phyloP scores from a whole-genome alignment of 805 yeast species.

The fission yeast (Schizosaccharomyces pombe) region ASM294v3 CU329670.1:590001-590500 shows the following conservation, averaged over 20 bases:
- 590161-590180: slow-evolving; percentile 19
- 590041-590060: slow-evolving; percentile 18
- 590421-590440: neutral
- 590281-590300: no score
- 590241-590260: neutral
- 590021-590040: slow-evolving; percentile 54
- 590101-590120: slow-evolving; percentile 48
- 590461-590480: neutral
- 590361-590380: no score
- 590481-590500: neutral
- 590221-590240: neutral
- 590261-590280: no score
- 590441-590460: neutral
- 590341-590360: no score
- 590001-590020: slow-evolving; percentile 29
- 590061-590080: slow-evolving; percentile 25
- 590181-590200: neutral
- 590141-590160: slow-evolving; percentile 62
- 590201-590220: neutral
- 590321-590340: no score
- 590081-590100: slow-evolving; percentile 29
- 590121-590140: slow-evolving; percentile 59
- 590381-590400: no score
- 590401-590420: no score
- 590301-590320: no score